Base-by-base conservation (phyloP, 225 moss, liverwort and hornwort species). In the Marchantia paleacea region DNA sequence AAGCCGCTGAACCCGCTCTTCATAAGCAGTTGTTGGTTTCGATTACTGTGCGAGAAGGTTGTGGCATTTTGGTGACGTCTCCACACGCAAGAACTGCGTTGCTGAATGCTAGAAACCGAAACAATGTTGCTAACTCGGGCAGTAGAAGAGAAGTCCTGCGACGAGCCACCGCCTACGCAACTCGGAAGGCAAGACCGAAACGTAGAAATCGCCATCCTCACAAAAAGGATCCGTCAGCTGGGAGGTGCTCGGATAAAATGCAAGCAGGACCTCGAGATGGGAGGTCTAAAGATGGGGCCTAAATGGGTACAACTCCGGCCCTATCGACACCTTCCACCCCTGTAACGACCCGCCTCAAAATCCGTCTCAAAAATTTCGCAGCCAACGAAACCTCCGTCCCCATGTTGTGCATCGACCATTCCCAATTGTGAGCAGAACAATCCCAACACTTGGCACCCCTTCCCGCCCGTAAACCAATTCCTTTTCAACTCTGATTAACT, bases 21-120 rank as follows among this genome's bases (percentile, higher is more conserved):
- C 55, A 47, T 28, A 6, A 61, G 62, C 20, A 61, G 10, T 10
- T 47, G 16, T 20, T 47, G 16, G 0, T 60, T 12, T 50, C n/a
- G 10, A 31, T 12, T 28, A 57, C 28, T 6, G 10, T 28, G 26
- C n/a, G 24, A 65, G 0, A 26, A 6, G 24, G 65, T 50, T 0
- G n/a, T 51, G 26, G 25, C 64, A 29, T 78, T 76, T 19, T 76
- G 31, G 64, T 65, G 78, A 50, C 63, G 50, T 66, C 26, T 50
- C 25, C 24, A 78, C 50, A 65, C 6, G 50, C 63, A 12, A 39
- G 3, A 20, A 64, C 2, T 1, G 22, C 47, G 11, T 25, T 52
- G 49, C 65, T 26, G 50, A 13, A 0, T 65, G 63, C 15, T 15
- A 13, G 78, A 50, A 64, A 55, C 12, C 15, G 58, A 39, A 18